Base-by-base conservation (phyloP, 495 filamentous ascomycete species). In the Entonaema liquescens region DNA sequence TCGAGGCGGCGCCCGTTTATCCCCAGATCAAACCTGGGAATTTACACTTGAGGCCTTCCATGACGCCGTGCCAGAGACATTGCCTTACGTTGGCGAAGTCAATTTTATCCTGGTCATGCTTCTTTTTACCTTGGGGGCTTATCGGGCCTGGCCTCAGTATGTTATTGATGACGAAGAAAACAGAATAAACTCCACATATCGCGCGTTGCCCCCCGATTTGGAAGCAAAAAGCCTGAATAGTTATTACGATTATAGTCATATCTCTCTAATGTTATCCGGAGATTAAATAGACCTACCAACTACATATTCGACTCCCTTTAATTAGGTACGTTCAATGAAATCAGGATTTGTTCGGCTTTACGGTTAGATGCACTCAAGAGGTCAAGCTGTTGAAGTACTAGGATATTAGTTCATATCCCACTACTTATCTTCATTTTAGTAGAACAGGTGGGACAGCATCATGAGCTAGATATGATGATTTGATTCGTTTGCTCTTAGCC, bases 11-110 rank as follows among this genome's bases (percentile, higher is more conserved):
- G 78, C 77, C 21, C 50, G 17, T 0, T 19, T 79, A 21, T 26
- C 59, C 8, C 19, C 21, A 0, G 44, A 53, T 19, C 75, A 79
- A 15, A 78, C 68, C 1, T 82, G 81, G 82, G 81, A 83, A 65
- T 52, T 79, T 23, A 74, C 71, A 15, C 59, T 31, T 5, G 23
- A 72, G 52, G 59, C 40, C 5, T 77, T 67, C 26, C 54, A 35
- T 4, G 31, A 66, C n/a, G 70, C 70, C 1, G 33, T 54, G 3
- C 44, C 62, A 3, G 29, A 29, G 23, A 15, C 21, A 3, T 17
- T 28, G 7, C 40, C 31, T 31, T 2, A 36, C 6, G 5, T 5
- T 17, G 33, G 49, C 26, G 19, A 55, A 25, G 13, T 67, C 56
- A 60, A 58, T 53, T 12, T 60, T 26, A 59, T 40, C 52, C 40